Conservation (phyloP, 164 flowering plant species). For the Amborella trichopoda region DNA sequence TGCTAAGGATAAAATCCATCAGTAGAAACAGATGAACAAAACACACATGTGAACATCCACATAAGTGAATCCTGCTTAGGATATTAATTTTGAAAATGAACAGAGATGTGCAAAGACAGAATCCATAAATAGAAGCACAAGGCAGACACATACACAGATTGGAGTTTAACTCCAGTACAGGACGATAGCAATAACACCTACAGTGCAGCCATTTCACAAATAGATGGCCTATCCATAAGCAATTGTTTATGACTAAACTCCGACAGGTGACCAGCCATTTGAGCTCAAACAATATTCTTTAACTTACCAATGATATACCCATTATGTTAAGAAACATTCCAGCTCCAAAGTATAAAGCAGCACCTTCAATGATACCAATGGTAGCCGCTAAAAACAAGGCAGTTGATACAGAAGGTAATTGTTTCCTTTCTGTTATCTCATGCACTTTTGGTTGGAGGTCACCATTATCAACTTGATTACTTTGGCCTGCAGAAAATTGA, state of each 20-base stretch:
- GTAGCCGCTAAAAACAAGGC: slow-evolving; percentile 71
- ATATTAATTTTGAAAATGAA: no score
- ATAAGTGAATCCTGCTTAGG: no score
- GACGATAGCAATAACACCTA: no score
- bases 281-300: background rate
- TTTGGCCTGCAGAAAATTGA: slow-evolving; percentile 12
- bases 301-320: slow-evolving; percentile 74
- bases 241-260: no score
- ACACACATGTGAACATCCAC: no score
- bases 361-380: slow-evolving; percentile 82
- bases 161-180: no score
- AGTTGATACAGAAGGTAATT: slow-evolving; percentile 84
- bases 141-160: no score
- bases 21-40: background rate
- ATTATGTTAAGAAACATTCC: slow-evolving; percentile 70
- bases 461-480: slow-evolving; percentile 14
- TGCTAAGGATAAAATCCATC: slow-evolving; percentile 2
- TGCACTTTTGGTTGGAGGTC: slow-evolving; percentile 14
- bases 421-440: slow-evolving; percentile 37
- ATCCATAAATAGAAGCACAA: no score
- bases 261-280: no score
- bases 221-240: no score
- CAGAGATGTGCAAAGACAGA: no score
- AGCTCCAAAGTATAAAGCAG: slow-evolving; percentile 65
- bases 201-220: no score